phyloP scores from a whole-genome alignment of 2,329 filamentous ascomycete genomes.

The Uncinocarpus reesii region DNA sequence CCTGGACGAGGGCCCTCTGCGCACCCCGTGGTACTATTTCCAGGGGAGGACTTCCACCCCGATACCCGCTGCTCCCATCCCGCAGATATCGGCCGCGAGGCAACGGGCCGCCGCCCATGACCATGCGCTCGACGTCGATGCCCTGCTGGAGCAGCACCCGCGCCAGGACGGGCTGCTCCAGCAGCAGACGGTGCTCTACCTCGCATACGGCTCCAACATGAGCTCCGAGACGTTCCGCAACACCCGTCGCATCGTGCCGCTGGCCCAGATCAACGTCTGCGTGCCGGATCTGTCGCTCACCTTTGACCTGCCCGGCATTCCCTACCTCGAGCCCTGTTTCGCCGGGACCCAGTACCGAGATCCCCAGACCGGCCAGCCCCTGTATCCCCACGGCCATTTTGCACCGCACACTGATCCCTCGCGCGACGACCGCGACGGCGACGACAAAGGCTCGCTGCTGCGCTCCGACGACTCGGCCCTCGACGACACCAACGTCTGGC shows the following conservation, averaged over 20 bases:
- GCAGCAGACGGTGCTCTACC: slow-evolving; percentile 56
- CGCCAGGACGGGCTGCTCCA: slow-evolving; percentile 9
- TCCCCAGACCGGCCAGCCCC: slow-evolving; percentile 24
- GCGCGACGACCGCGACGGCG: background rate
- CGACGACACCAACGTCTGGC: slow-evolving; percentile 45
- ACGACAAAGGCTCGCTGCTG: slow-evolving; percentile 30
- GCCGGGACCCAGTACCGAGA: slow-evolving; percentile 63
- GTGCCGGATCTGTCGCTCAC: slow-evolving; percentile 67
- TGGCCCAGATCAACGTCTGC: slow-evolving; percentile 71
- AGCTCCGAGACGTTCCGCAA: slow-evolving; percentile 69
- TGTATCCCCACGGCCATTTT: background rate
- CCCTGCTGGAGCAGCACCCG: slow-evolving; percentile 20
- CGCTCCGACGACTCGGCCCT: background rate
- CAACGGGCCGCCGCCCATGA: slow-evolving; percentile 20
- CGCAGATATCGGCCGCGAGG: slow-evolving; percentile 19
- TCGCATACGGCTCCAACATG: slow-evolving; percentile 90
- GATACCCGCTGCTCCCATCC: slow-evolving; percentile 8
- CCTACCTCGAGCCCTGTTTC: slow-evolving; percentile 86
- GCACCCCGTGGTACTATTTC: background rate
- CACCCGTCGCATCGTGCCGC: slow-evolving; percentile 63
- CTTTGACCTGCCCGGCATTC: slow-evolving; percentile 76
- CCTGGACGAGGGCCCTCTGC: slow-evolving; percentile 5
- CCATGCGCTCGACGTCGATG: slow-evolving; percentile 21
- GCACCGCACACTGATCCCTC: background rate
- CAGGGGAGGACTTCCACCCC: background rate